phyloP scores from a whole-genome alignment of 495 filamentous ascomycete genomes.

The Aspergillus sclerotioniger region DNA sequence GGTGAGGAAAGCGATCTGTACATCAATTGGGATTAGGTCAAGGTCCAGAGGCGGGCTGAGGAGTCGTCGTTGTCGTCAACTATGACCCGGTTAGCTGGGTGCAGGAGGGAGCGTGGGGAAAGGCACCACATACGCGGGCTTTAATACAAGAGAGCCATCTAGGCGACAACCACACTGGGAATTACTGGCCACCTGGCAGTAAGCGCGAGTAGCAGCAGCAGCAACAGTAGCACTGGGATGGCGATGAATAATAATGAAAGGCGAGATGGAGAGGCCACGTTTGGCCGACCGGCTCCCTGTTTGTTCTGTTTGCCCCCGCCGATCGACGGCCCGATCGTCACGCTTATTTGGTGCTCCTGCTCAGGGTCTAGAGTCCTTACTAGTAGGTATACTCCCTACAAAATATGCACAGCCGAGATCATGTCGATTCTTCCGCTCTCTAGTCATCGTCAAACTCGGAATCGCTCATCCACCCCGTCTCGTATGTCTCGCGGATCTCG shows the following conservation, averaged over 20 bases:
- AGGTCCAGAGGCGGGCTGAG: neutral
- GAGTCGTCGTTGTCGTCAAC: neutral
- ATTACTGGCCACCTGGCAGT: conserved; percentile 41
- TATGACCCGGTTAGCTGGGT: neutral
- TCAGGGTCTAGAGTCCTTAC: neutral
- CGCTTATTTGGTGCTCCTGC: neutral
- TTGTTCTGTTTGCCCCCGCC: conserved; percentile 18
- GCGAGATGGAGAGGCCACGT: conserved; percentile 24
- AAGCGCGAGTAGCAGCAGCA: conserved; percentile 22
- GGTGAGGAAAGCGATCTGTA: neutral
- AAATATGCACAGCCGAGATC: neutral
- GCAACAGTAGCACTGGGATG: conserved; percentile 6
- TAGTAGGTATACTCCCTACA: neutral
- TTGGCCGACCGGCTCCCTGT: conserved; percentile 18
- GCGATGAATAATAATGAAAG: too few species aligned
- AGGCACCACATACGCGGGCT: conserved; percentile 1
- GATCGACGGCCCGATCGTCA: neutral
- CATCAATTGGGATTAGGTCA: neutral
- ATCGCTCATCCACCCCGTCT: conserved; percentile 85
- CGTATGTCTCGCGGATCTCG: conserved; percentile 82
- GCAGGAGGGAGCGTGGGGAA: neutral
- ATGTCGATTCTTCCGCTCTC: neutral
- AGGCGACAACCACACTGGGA: conserved; percentile 13
- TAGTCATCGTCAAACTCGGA: conserved; percentile 78
- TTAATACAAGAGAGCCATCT: conserved; percentile 23